Evolutionary conservation across 768 basidiomycete genomes (phyloP).

Genomic region (Leccinum arenicola): DNA sequence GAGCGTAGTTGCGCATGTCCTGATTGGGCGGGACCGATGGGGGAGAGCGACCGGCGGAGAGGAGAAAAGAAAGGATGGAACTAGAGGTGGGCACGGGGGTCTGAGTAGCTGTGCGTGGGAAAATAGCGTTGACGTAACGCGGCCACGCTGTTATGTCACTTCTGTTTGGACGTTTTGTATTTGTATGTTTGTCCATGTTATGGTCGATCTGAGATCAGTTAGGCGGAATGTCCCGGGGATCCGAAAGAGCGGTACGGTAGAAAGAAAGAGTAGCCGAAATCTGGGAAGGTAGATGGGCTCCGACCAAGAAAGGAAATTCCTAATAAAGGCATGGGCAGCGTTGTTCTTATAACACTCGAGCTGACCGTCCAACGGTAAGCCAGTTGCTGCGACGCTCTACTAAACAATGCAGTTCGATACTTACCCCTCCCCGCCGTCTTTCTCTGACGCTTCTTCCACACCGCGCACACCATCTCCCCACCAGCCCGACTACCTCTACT

Average conservation of each 20-base stretch:
- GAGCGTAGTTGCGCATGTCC: constrained; percentile 16
- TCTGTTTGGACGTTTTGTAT: constrained; percentile 17
- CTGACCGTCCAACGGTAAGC: constrained; percentile 8
- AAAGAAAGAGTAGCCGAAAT: constrained; percentile 39
- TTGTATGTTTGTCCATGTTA: constrained; percentile 10
- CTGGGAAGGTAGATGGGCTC: constrained; percentile 32
- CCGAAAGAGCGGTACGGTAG: constrained; percentile 34
- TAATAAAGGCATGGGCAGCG: constrained; percentile 23
- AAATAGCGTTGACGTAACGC: constrained; percentile 28
- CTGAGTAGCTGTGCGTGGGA: constrained; percentile 32
- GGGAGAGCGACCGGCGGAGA: constrained; percentile 12
- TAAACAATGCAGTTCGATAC: constrained; percentile 54
- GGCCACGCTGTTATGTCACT: constrained; percentile 32
- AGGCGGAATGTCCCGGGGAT: constrained; percentile 32
- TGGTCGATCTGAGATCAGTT: constrained; percentile 28
- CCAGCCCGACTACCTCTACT: constrained; percentile 33
- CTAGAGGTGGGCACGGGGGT: constrained; percentile 11
- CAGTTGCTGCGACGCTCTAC: constrained; percentile 24
- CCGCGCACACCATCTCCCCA: constrained; percentile 75
- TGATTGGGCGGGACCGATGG: constrained; percentile 5
- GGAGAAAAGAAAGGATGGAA: neutral
- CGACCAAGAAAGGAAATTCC: constrained; percentile 25
- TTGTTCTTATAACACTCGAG: constrained; percentile 34
- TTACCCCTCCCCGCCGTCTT: constrained; percentile 48
- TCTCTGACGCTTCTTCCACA: constrained; percentile 63